Evolutionary conservation across 108 stramenopile species (phyloP).

Genomic region (Stephanodiscus minutulus): DNA sequence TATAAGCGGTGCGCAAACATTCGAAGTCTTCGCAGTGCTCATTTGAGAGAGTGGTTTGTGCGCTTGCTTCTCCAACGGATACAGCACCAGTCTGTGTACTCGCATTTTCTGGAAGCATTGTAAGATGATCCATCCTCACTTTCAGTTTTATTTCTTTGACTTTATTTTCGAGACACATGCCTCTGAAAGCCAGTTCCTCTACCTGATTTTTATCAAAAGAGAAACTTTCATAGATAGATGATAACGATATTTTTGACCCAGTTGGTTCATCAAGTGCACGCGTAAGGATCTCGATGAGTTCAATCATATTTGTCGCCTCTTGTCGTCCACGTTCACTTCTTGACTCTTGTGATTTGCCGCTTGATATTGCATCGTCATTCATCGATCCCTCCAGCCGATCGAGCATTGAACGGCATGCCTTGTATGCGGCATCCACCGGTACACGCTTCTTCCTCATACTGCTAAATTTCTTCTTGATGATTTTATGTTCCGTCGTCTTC

Average conservation of each 20-base stretch:
- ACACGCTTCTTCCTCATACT: not conserved
- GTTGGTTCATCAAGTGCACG: not conserved
- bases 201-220: not conserved
- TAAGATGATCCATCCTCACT: not conserved
- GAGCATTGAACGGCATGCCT: not conserved
- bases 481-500: constrained; percentile 10
- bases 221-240: not conserved
- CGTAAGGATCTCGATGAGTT: not conserved
- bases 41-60: not conserved
- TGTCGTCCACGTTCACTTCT: not conserved
- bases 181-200: not conserved
- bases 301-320: not conserved
- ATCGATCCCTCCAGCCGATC: constrained; percentile 1
- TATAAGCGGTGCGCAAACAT: not conserved
- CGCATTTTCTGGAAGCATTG: not conserved
- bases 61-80: not conserved
- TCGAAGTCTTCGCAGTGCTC: not conserved
- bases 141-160: not conserved
- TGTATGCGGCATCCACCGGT: not conserved
- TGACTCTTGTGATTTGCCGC: not conserved
- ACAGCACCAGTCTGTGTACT: not conserved
- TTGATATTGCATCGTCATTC: not conserved
- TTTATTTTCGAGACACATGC: not conserved
- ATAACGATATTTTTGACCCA: not conserved
- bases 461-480: not conserved